phyloP scores from a whole-genome alignment of 208 protist genomes.

The Trypanosoma caninum region DNA sequence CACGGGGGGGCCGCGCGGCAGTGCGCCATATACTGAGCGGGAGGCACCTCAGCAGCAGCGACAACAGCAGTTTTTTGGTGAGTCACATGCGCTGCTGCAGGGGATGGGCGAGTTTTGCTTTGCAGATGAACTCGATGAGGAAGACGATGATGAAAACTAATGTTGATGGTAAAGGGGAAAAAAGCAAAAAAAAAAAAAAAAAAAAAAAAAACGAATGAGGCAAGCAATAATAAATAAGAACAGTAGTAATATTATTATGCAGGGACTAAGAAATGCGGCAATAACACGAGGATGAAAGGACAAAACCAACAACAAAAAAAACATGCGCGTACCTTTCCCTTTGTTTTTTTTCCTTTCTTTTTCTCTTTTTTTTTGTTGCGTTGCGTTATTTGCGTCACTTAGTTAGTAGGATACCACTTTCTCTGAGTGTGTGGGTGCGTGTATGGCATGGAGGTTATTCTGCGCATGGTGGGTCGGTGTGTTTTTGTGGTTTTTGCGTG shows the following conservation, averaged over 20 bases:
- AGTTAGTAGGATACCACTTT: too few species aligned
- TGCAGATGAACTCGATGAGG: conserved; percentile 55
- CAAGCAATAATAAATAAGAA: neutral
- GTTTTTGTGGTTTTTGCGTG: too few species aligned
- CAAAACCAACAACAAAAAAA: neutral
- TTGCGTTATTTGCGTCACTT: neutral
- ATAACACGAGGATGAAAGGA: neutral
- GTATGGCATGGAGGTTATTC: too few species aligned
- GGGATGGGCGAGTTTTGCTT: conserved; percentile 46
- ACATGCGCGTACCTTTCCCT: neutral
- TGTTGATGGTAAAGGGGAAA: neutral
- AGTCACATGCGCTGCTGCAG: conserved; percentile 9
- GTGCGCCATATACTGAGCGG: neutral
- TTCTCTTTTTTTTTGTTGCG: neutral
- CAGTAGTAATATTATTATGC: too few species aligned
- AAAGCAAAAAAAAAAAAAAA: neutral
- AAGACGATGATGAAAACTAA: conserved; percentile 7
- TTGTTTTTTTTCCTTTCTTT: neutral
- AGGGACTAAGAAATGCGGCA: too few species aligned
- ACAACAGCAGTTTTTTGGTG: conserved; percentile 3
- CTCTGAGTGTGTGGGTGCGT: too few species aligned
- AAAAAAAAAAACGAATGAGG: conserved; percentile 5
- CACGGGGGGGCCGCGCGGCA: neutral
- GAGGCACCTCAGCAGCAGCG: neutral
- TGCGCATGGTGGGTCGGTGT: too few species aligned